Percentiles rank a stretch among this genome's conserved stretches.
phyloP scores from a whole-genome alignment of 495 filamentous ascomycete species.

The Schizothecium vesticola region DNA sequence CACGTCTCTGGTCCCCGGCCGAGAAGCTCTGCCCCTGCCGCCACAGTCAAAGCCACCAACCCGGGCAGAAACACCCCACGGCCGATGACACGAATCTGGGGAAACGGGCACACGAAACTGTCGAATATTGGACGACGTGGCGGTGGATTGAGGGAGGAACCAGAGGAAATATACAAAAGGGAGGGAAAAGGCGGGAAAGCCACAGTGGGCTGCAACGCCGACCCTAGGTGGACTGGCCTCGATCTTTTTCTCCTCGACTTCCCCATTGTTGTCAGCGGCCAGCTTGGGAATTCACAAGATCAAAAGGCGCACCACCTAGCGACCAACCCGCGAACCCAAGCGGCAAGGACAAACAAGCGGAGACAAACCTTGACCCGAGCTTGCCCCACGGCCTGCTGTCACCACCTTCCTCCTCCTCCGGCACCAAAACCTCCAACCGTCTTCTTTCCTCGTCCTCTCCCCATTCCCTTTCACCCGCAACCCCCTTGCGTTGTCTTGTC shows the following conservation, averaged over 20 bases:
- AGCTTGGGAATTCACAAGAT: not conserved
- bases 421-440: not conserved
- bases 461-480: not conserved
- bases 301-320: not conserved
- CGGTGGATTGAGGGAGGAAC: not conserved
- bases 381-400: conserved; percentile 5
- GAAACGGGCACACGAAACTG: not conserved
- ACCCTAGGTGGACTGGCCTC: not conserved
- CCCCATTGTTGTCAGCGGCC: not conserved
- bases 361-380: not conserved
- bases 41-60: not conserved
- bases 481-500: not conserved
- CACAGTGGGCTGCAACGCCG: not conserved
- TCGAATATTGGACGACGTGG: not conserved
- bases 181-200: not conserved
- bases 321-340: not conserved
- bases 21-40: conserved; percentile 2
- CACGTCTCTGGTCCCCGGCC: conserved; percentile 7
- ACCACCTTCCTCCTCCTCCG: conserved; percentile 2
- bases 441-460: not conserved
- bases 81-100: not conserved
- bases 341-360: not conserved
- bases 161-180: not conserved
- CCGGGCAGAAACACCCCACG: not conserved
- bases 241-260: not conserved